Conservation (phyloP, 2,329 filamentous ascomycete genomes). For the Monilinia fructicola region DNA sequence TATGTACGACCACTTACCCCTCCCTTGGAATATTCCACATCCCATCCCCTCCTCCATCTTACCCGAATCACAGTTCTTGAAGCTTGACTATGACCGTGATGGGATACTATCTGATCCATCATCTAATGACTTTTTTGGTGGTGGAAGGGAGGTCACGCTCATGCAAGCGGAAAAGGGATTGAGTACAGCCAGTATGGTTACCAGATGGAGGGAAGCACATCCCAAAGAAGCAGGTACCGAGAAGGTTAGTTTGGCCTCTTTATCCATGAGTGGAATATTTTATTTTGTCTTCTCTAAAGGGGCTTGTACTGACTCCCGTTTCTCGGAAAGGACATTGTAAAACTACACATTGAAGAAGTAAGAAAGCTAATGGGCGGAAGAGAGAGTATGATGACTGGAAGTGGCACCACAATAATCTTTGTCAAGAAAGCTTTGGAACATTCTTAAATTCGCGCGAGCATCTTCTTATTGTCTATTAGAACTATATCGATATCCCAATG, state of each 20-base stretch:
- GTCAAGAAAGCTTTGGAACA: conserved; percentile 31
- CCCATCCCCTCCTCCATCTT: conserved; percentile 37
- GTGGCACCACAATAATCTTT: conserved; percentile 27
- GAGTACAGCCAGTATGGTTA: conserved; percentile 44
- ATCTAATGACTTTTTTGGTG: conserved; percentile 36
- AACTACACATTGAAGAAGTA: conserved; percentile 27
- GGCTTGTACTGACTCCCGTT: neutral
- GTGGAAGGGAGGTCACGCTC: conserved; percentile 23
- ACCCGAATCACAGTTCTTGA: conserved; percentile 39
- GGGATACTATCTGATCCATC: conserved; percentile 36
- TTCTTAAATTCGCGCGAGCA: neutral
- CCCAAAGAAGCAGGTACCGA: conserved; percentile 42
- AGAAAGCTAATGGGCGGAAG: conserved; percentile 26
- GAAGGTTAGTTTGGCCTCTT: conserved; percentile 34
- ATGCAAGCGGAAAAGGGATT: conserved; percentile 35
- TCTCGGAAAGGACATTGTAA: conserved; percentile 6
- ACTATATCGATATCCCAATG: too few species aligned
- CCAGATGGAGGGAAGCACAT: conserved; percentile 44
- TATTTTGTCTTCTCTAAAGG: too few species aligned
- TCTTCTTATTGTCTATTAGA: neutral
- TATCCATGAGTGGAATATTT: neutral
- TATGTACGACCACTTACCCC: conserved; percentile 44
- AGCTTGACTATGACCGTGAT: conserved; percentile 43
- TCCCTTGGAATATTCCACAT: conserved; percentile 47
- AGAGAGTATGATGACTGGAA: conserved; percentile 26